Evolutionary conservation across 2,329 filamentous ascomycete species (phyloP), one percentile per base, ranked within the genome.

Genomic region (Colletotrichum magnum): DNA sequence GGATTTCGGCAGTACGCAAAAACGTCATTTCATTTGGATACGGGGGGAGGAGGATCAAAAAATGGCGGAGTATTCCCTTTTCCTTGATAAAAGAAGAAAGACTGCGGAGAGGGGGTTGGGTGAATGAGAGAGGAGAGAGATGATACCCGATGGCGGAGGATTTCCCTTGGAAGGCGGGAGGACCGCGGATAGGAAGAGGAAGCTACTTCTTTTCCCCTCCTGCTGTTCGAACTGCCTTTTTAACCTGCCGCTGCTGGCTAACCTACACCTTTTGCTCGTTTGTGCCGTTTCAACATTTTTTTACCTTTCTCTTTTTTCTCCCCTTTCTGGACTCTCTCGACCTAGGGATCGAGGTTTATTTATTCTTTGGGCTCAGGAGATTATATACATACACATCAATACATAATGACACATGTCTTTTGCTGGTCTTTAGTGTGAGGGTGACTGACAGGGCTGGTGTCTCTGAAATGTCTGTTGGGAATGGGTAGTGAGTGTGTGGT

Each of bases 91-190:
- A 16, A 43, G 32, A n/a, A 41, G n/a, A 47, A 6, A 2, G 57
- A 50, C 41, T 36, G 7, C 41, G 13, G 24, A 36, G 41, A 24
- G 32, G 24, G 21, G 15, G 7, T n/a, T 16, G 56, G 21, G 18
- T n/a, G 5, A 26, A 16, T n/a, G 5, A 16, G 12, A n/a, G 39
- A 47, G 47, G 15, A 53, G 60, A 28, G 32, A 51, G 51, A 69
- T 69, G 66, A 69, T 69, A 69, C 66, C 62, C 66, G 66, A 36
- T 47, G 28, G 56, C 39, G 50, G 12, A 39, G 15, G 32, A 39
- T 36, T 36, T 36, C 10, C 10, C 32, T 36, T 36, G 21, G 21
- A 36, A 10, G 32, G 7, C 7, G 32, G 32, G 39, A 26, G 24
- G 43, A 18, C 10, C 10, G 18, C 4, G 12, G 21, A 18, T n/a